phyloP scores from a whole-genome alignment of 768 basidiomycete species.

The Dioszegia aurantiaca region DNA sequence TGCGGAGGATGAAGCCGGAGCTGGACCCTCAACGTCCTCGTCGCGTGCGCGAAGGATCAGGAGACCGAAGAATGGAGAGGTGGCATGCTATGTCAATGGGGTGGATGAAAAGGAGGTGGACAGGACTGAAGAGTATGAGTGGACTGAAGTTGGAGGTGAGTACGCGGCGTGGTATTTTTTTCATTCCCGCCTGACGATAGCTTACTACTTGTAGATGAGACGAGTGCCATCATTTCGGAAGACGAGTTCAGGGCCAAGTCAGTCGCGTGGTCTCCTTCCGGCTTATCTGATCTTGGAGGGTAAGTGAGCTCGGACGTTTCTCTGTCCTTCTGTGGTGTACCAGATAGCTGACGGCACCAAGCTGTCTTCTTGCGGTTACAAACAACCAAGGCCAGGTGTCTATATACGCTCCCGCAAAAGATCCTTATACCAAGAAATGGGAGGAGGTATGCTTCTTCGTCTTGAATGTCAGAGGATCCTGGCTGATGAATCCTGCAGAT shows the following conservation, averaged over 20 bases:
- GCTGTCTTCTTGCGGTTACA: slow-evolving; percentile 36
- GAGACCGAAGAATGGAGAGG: slow-evolving; percentile 30
- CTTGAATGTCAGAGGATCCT: not conserved
- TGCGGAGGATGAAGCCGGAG: slow-evolving; percentile 1
- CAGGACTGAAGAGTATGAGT: slow-evolving; percentile 31
- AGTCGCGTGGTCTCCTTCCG: slow-evolving; percentile 42
- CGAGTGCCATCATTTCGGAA: slow-evolving; percentile 13
- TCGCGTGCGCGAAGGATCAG: not conserved
- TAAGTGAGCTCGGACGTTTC: too few species aligned
- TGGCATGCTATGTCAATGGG: slow-evolving; percentile 32
- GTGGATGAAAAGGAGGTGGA: slow-evolving; percentile 26
- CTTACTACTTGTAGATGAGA: slow-evolving; percentile 33
- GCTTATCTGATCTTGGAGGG: slow-evolving; percentile 40
- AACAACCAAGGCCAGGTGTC: slow-evolving; percentile 31
- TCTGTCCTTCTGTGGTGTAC: not conserved
- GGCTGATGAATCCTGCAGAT: slow-evolving; percentile 18
- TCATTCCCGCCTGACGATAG: too few species aligned
- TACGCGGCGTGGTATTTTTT: not conserved
- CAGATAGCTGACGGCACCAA: slow-evolving; percentile 7
- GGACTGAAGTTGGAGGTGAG: slow-evolving; percentile 32
- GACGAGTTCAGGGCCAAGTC: slow-evolving; percentile 18
- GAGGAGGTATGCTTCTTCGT: slow-evolving; percentile 24
- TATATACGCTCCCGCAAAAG: slow-evolving; percentile 32
- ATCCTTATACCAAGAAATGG: slow-evolving; percentile 36
- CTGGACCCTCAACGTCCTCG: not conserved